Base-by-base conservation (phyloP, 257 asterid species). In the Asclepias syriaca region DNA sequence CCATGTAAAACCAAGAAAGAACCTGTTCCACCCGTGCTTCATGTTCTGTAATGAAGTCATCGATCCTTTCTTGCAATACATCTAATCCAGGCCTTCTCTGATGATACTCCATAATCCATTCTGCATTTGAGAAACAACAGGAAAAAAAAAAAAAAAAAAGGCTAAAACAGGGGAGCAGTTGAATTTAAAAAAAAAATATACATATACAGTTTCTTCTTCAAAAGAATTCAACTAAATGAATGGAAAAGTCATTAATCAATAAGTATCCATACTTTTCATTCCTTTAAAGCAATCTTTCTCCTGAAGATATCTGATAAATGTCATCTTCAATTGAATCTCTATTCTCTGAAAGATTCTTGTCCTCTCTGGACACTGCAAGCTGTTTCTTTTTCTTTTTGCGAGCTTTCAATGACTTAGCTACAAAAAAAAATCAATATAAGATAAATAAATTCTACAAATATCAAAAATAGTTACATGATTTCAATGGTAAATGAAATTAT, bases 1-100 rank as follows among this genome's bases (percentile, higher is more conserved):
- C 19, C 69, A 48, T 21, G 37, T 12, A 37, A 16, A 75, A 50
- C 69, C 18, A 34, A 76, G 61, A 64, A 46, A 21, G 50, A 77
- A 95, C 99, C 98, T 87, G 84, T 75, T 88, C 96, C 79, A 84
- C 88, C 73, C 77, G 69, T 74, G 84, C 87, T 79, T 92, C 99
- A 54, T 92, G 91, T n/a, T 82, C 87, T 64, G 78, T 72, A 64
- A 95, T 91, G 83, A 88, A 92, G 53, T 92, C 92, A 74, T 95
- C 98, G n/a, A 92, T 90, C 81, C 82, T 87, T 78, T 88, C 90
- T 79, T 92, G 96, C 82, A 95, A 80, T 77, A 85, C 78, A 58
- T 87, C 58, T 69, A 92, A 61, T 45, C 92, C 98, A 66, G 96
- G 96, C 83, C 98, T 90, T 72, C 83, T 81, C 81, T 90, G 86